Conservation (phyloP, 108 stramenopile genomes). For the Nannochloropsis gaditana region DNA sequence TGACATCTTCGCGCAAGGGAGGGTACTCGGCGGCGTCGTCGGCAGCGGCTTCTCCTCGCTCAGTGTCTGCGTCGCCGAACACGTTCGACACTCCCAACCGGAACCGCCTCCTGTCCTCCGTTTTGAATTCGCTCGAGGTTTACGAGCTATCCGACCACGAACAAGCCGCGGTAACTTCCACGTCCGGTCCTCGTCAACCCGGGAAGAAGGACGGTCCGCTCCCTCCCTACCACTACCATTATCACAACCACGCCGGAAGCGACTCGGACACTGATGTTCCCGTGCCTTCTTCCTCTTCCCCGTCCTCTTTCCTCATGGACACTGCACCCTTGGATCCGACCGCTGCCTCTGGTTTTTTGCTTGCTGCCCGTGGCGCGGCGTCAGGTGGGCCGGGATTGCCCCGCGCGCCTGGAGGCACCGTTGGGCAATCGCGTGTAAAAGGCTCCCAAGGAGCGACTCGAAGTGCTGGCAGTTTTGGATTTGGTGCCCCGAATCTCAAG, state of each 20-base stretch:
- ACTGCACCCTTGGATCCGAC: neutral
- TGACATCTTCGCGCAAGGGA: neutral
- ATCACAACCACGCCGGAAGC: neutral
- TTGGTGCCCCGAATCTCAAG: neutral
- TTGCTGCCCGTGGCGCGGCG: neutral
- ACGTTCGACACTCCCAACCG: neutral
- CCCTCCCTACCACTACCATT: conserved; percentile 15
- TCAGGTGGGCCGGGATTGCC: neutral
- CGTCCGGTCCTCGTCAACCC: neutral
- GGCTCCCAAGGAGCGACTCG: neutral
- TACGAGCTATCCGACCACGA: conserved; percentile 9
- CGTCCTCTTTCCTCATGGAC: neutral
- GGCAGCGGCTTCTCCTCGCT: neutral
- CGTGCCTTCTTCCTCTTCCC: neutral
- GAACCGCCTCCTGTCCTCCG: conserved; percentile 7
- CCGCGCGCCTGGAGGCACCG: neutral
- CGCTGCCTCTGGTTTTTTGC: neutral
- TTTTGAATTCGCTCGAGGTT: neutral
- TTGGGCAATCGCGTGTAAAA: neutral
- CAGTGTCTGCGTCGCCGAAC: neutral
- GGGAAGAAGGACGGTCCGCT: neutral
- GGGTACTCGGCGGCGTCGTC: neutral
- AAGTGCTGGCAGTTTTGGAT: neutral
- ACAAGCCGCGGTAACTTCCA: neutral
- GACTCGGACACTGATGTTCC: neutral